These are phyloP conservation scores for Leptomonas seymouri DNA, from an alignment of 208 protist genomes.

Conservation along the genomic window DNA sequence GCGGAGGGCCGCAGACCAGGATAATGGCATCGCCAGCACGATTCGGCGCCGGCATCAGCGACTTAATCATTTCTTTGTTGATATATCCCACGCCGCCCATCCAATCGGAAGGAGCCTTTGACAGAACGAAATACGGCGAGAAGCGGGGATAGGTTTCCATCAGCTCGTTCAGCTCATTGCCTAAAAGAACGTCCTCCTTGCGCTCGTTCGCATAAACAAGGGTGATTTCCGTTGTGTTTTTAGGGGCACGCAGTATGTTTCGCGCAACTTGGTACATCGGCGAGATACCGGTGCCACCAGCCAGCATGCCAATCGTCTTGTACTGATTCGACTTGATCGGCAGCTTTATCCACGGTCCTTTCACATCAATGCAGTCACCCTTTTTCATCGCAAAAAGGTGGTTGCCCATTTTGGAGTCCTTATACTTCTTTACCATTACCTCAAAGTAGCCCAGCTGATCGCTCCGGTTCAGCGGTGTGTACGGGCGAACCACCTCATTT, in stretches of 20 bases:
- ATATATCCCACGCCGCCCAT: conserved; percentile 90
- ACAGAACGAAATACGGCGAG: conserved; percentile 93
- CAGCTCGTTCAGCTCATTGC: conserved; percentile 91
- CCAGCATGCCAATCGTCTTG: conserved; percentile 93
- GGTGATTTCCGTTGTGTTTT: conserved; percentile 88
- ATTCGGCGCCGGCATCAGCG: conserved; percentile 85
- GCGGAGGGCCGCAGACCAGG: conserved; percentile 86
- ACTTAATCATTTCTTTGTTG: conserved; percentile 91
- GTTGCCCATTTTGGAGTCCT: conserved; percentile 87
- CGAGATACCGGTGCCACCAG: conserved; percentile 93
- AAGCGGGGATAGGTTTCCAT: conserved; percentile 90
- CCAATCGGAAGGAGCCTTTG: conserved; percentile 87
- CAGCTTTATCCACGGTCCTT: conserved; percentile 91
- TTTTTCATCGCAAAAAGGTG: conserved; percentile 93
- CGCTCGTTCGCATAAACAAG: conserved; percentile 92
- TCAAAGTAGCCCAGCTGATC: conserved; percentile 91
- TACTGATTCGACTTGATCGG: conserved; percentile 89
- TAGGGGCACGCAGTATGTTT: conserved; percentile 69
- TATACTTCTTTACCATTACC: conserved; percentile 91
- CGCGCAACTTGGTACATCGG: conserved; percentile 94
- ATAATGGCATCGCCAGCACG: conserved; percentile 81
- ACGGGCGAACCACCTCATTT: conserved; percentile 84
- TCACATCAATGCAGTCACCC: conserved; percentile 91
- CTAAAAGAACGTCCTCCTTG: conserved; percentile 94
- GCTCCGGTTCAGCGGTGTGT: conserved; percentile 81